These are phyloP conservation scores for Boletus coccyginus DNA, from an alignment of 768 basidiomycete genomes.

Conservation along the genomic window DNA sequence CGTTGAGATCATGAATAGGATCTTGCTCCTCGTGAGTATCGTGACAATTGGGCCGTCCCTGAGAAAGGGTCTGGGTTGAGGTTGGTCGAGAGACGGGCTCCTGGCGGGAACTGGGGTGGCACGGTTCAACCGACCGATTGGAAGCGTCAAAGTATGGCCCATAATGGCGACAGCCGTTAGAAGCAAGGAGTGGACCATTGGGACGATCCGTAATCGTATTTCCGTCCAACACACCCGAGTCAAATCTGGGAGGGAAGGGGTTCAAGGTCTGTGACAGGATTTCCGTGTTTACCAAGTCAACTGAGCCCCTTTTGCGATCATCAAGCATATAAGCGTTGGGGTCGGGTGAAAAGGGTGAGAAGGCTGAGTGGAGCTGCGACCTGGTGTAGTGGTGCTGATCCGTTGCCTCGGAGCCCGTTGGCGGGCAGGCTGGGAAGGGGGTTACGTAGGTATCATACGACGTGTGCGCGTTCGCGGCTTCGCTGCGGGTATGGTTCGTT, in stretches of 20 bases:
- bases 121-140: slow-evolving; percentile 37
- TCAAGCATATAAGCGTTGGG: slow-evolving; percentile 47
- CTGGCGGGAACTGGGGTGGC: slow-evolving; percentile 40
- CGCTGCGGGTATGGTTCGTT: slow-evolving; percentile 18
- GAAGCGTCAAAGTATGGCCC: slow-evolving; percentile 44
- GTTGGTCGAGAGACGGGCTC: slow-evolving; percentile 55
- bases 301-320: slow-evolving; percentile 36
- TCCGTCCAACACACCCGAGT: slow-evolving; percentile 34
- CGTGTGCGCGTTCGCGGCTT: slow-evolving; percentile 10
- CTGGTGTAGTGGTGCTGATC: slow-evolving; percentile 21
- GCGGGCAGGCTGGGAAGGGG: slow-evolving; percentile 13
- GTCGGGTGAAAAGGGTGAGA: slow-evolving; percentile 82
- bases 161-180: slow-evolving; percentile 45
- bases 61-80: slow-evolving; percentile 42
- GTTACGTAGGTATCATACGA: slow-evolving; percentile 24
- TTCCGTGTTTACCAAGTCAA: slow-evolving; percentile 37
- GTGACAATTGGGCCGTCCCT: slow-evolving; percentile 22
- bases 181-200: slow-evolving; percentile 44
- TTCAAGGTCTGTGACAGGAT: slow-evolving; percentile 47
- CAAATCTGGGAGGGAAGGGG: slow-evolving; percentile 52
- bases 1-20: slow-evolving; percentile 66
- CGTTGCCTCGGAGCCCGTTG: slow-evolving; percentile 9
- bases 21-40: slow-evolving; percentile 43
- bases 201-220: slow-evolving; percentile 35
- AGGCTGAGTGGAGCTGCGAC: slow-evolving; percentile 32